Evolutionary conservation across 441 rosid species (phyloP), one percentile per base, ranked within the genome.

Genomic region (Corymbia citriodora): DNA sequence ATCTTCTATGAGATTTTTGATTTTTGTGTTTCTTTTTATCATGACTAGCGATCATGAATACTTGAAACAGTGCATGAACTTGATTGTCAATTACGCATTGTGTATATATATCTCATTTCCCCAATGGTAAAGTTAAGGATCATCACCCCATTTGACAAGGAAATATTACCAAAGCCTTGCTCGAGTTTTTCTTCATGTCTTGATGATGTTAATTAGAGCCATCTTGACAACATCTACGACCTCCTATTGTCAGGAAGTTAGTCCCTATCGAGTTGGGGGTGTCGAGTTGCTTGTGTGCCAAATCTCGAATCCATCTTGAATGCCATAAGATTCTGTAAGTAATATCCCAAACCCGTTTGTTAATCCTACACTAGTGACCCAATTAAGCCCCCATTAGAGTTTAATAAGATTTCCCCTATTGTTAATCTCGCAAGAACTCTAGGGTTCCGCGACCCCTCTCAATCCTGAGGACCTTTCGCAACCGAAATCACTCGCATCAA

Each of bases 401-500:
- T 21, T 3, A 27, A 74, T 21, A 6, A 29, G 27, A 3, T 6
- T 0, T 2, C 2, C 8, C 9, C 27, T 31, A 31, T 5, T 16
- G 2, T 68, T 68, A 31, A 68, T 68, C 40, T 4, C 19, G 7
- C 74, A 68, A 23, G 1, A 72, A 10, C 49, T 36, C 15, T 33
- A 9, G 49, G 81, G 25, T 36, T 72, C 49, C 8, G 1, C 1
- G 2, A 33, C 25, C 48, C 25, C 40, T 8, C 19, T 68, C 1
- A 4, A 3, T 40, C 79, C 16, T 7, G 5, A 31, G 40, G 40
- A 6, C 7, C 23, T 31, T 0, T 17, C 0, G 3, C 6, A 31
- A 1, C 0, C 1, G 3, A 33, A 31, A 68, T 68, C 40, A 17
- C 79, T 68, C 2, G 1, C 3, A 0, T 68, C 7, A 1, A 68